phyloP scores from a whole-genome alignment of 2,329 filamentous ascomycete species.

The Phyllosticta citriasiana region DNA sequence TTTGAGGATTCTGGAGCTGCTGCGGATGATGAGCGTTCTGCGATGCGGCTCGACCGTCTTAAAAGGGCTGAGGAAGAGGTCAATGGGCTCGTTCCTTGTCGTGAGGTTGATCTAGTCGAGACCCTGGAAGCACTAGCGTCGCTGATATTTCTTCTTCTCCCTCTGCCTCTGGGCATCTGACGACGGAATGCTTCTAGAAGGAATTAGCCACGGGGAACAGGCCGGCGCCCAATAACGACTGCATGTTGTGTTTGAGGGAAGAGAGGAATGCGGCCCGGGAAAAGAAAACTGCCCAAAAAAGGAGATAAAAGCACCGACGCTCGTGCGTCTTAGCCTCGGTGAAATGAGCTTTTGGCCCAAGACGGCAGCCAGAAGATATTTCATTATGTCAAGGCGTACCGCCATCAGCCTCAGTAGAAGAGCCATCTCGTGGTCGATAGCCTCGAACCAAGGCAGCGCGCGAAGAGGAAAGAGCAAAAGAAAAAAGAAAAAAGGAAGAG shows the following conservation, averaged over 20 bases:
- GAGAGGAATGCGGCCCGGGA: conserved; percentile 8
- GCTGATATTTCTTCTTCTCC: conserved; percentile 11
- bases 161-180: conserved; percentile 11
- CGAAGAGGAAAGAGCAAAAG: conserved; percentile 4
- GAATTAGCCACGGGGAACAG: conserved; percentile 7
- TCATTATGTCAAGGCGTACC: conserved; percentile 1
- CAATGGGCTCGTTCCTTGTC: conserved; percentile 6
- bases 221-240: conserved; percentile 7
- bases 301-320: conserved; percentile 5
- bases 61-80: conserved; percentile 2
- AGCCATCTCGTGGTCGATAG: not conserved
- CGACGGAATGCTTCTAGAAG: conserved; percentile 8
- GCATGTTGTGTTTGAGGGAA: conserved; percentile 10
- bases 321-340: conserved; percentile 9
- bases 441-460: not conserved
- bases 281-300: conserved; percentile 8
- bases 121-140: conserved; percentile 10
- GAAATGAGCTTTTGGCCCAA: conserved; percentile 3
- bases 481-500: not conserved
- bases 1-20: conserved; percentile 1
- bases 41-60: conserved; percentile 12
- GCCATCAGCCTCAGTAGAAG: conserved; percentile 3
- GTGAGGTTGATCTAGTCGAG: conserved; percentile 9
- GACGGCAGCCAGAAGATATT: conserved; percentile 7
- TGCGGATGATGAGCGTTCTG: conserved; percentile 8